phyloP scores from a whole-genome alignment of 805 yeast species.

The Candida chauliodis region DNA sequence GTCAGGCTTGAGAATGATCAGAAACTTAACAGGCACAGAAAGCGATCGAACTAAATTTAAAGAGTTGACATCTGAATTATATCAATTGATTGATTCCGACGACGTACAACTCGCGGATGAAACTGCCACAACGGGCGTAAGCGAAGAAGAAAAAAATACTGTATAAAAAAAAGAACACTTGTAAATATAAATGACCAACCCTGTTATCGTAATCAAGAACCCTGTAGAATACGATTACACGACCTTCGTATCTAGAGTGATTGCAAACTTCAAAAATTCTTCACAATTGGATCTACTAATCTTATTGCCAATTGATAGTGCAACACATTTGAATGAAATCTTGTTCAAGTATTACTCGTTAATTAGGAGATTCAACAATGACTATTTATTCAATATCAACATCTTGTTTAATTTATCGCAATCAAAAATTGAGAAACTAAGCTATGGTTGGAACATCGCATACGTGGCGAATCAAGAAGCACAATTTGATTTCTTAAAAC shows the following conservation, averaged over 20 bases:
- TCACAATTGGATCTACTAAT: slow-evolving; percentile 24
- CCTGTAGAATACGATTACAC: slow-evolving; percentile 15
- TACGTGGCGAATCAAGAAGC: slow-evolving; percentile 1
- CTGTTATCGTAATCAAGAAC: slow-evolving; percentile 13
- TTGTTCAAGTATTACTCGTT: slow-evolving; percentile 28
- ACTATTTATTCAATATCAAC: slow-evolving; percentile 26
- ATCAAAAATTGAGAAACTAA: not conserved
- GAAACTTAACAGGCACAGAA: not conserved
- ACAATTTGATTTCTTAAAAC: not conserved
- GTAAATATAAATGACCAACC: slow-evolving; percentile 7
- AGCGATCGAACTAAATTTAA: slow-evolving; percentile 1
- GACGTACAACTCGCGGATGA: not conserved
- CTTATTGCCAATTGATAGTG: slow-evolving; percentile 14
- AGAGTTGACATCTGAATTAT: slow-evolving; percentile 1
- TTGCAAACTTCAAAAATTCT: not conserved
- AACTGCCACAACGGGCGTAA: not conserved
- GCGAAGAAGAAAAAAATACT: slow-evolving; percentile 8
- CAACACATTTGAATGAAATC: slow-evolving; percentile 22
- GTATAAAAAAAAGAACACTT: not conserved
- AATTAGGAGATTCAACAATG: slow-evolving; percentile 19
- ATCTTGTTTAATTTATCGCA: slow-evolving; percentile 21
- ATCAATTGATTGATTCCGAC: slow-evolving; percentile 1
- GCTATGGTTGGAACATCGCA: slow-evolving; percentile 6
- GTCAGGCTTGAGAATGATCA: slow-evolving; percentile 2
- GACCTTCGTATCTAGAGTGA: slow-evolving; percentile 6